phyloP scores from a whole-genome alignment of 495 filamentous ascomycete species.

The Evernia prunastri region DNA sequence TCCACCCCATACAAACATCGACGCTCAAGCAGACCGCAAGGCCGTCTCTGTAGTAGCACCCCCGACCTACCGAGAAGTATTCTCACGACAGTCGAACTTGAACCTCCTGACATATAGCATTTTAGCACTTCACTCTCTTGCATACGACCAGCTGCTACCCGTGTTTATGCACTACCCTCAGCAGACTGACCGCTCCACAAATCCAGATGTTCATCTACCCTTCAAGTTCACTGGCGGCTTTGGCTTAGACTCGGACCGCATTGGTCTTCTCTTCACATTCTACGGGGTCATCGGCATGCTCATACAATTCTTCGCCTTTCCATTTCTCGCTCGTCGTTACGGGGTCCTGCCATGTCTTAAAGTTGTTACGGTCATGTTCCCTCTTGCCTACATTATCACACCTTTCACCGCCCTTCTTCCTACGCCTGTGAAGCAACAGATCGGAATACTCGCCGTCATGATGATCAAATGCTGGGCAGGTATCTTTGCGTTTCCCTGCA shows the following conservation, averaged over 20 bases:
- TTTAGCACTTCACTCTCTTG: conserved; percentile 67
- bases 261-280: conserved; percentile 69
- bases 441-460: conserved; percentile 48
- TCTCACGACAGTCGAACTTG: conserved; percentile 66
- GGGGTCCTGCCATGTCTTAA: conserved; percentile 67
- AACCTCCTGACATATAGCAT: conserved; percentile 71
- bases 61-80: conserved; percentile 57
- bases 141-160: conserved; percentile 73
- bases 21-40: conserved; percentile 16
- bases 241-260: conserved; percentile 59
- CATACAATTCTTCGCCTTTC: conserved; percentile 76
- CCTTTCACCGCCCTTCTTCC: conserved; percentile 59
- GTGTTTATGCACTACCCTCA: conserved; percentile 73
- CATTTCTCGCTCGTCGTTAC: conserved; percentile 55
- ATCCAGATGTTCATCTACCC: conserved; percentile 57
- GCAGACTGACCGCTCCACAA: conserved; percentile 43
- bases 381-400: conserved; percentile 63
- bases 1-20: conserved; percentile 12
- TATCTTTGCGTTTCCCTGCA: conserved; percentile 81
- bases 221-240: conserved; percentile 78
- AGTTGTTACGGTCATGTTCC: conserved; percentile 53
- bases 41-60: conserved; percentile 25
- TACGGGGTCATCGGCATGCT: conserved; percentile 67
- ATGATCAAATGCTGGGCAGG: conserved; percentile 61
- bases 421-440: conserved; percentile 32